Percentiles rank a stretch among this genome's conserved stretches.
These are phyloP conservation scores for Zymoseptoria passerinii DNA, from an alignment of 2,329 filamentous ascomycete species.

Conservation along the genomic window DNA sequence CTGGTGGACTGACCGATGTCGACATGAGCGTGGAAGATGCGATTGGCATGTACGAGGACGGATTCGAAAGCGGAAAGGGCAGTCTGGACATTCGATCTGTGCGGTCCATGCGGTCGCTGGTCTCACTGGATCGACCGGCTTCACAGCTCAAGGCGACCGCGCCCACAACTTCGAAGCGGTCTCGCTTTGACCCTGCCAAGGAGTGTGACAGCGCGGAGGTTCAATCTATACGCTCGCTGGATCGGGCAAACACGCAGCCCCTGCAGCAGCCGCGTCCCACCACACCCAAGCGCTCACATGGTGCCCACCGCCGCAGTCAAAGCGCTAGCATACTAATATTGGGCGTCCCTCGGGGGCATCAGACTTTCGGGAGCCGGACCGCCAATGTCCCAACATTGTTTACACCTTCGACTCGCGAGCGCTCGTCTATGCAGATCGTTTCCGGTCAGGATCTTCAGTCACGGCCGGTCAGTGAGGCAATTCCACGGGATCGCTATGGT, in stretches of 20 bases:
- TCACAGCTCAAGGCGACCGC: constrained; percentile 13
- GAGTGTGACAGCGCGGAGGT: neutral
- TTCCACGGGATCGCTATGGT: constrained; percentile 70
- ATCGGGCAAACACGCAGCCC: neutral
- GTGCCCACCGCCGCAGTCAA: constrained; percentile 25
- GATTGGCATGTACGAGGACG: constrained; percentile 53
- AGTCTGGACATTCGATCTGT: constrained; percentile 15
- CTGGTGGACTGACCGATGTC: constrained; percentile 28
- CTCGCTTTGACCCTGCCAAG: neutral
- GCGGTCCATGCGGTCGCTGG: constrained; percentile 10
- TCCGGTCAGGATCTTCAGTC: constrained; percentile 4
- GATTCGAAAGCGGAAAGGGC: constrained; percentile 35
- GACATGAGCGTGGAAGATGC: constrained; percentile 53
- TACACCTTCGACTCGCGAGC: constrained; percentile 4
- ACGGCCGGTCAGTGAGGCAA: constrained; percentile 13
- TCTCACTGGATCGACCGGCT: constrained; percentile 11
- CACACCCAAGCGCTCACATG: constrained; percentile 9
- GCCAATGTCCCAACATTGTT: constrained; percentile 3
- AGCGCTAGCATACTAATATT: constrained; percentile 26
- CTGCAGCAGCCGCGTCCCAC: neutral
- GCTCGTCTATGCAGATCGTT: constrained; percentile 13
- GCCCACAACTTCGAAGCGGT: neutral
- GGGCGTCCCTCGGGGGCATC: constrained; percentile 4
- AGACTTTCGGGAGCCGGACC: neutral
- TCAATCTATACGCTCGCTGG: neutral